Evolutionary conservation across 2,329 filamentous ascomycete species (phyloP).

Genomic region (Fusarium avenaceum): DNA sequence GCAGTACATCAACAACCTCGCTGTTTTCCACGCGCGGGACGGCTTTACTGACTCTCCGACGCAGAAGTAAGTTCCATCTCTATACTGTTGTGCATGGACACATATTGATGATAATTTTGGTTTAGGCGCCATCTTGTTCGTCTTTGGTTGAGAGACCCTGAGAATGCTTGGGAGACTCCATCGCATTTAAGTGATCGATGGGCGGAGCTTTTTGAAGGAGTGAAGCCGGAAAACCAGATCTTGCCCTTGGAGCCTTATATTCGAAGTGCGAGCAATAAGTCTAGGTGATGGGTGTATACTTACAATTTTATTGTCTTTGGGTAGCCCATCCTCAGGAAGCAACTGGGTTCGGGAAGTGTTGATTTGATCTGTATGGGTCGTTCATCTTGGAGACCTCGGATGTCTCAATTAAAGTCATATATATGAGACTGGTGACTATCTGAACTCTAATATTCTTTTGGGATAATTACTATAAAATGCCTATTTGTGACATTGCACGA

Average conservation of each 20-base stretch:
- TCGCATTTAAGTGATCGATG: constrained; percentile 12
- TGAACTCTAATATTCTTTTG: no score
- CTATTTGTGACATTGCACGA: no score
- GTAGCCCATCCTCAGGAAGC: no score
- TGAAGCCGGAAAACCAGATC: constrained; percentile 21
- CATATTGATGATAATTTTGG: accelerated
- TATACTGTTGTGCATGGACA: accelerated
- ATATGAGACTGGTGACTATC: no score
- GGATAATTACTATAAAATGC: no score
- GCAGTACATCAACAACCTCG: constrained; percentile 67
- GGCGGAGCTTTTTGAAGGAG: constrained; percentile 28
- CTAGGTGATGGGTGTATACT: constrained; percentile 1
- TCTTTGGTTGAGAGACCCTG: constrained; percentile 62
- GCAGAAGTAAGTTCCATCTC: constrained; percentile 24
- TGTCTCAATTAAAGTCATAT: no score
- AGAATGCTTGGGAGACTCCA: constrained; percentile 59
- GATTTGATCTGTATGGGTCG: no score
- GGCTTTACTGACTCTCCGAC: constrained; percentile 53
- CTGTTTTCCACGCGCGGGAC: constrained; percentile 65
- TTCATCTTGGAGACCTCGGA: no score
- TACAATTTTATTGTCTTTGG: no score
- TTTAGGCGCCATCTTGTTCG: constrained; percentile 61
- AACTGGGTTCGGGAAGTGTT: no score
- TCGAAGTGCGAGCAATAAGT: constrained; percentile 31
- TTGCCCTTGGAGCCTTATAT: constrained; percentile 37